A percentile compares a stretch with the other conserved stretches of the same genome.
These are phyloP conservation scores for Geoglossum glabrum DNA, from an alignment of 495 filamentous ascomycete species.

Conservation along the genomic window DNA sequence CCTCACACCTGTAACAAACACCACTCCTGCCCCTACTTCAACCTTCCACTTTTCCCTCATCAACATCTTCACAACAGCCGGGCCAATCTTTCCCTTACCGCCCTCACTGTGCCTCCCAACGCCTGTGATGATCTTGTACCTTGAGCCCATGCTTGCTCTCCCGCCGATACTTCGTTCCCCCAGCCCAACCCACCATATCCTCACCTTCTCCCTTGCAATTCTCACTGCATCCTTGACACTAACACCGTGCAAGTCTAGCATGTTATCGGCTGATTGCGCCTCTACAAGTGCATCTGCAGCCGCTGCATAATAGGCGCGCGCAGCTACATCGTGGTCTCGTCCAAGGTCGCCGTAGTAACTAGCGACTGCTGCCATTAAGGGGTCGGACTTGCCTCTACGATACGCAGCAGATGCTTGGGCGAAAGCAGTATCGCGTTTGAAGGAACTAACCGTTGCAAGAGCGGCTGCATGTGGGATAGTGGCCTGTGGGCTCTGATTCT, in stretches of 20 bases:
- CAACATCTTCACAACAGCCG: slow-evolving; percentile 61
- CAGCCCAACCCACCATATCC: slow-evolving; percentile 60
- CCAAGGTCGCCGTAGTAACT: slow-evolving; percentile 42
- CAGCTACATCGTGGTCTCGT: slow-evolving; percentile 28
- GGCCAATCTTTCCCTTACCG: slow-evolving; percentile 52
- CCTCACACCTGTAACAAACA: slow-evolving; percentile 37
- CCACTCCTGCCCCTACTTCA: slow-evolving; percentile 41
- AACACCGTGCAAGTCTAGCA: slow-evolving; percentile 70
- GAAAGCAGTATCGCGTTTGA: slow-evolving; percentile 23
- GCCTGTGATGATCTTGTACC: slow-evolving; percentile 62
- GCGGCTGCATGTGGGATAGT: not conserved
- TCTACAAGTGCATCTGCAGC: slow-evolving; percentile 42
- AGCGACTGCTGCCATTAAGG: slow-evolving; percentile 42
- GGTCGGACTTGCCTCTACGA: slow-evolving; percentile 42
- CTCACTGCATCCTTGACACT: slow-evolving; percentile 57
- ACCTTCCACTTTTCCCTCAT: slow-evolving; percentile 67
- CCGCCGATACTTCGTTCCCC: slow-evolving; percentile 34
- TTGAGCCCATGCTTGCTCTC: slow-evolving; percentile 21
- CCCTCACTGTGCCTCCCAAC: slow-evolving; percentile 58
- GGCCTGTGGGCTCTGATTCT: not conserved
- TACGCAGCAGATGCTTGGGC: slow-evolving; percentile 39
- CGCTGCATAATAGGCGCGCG: slow-evolving; percentile 17
- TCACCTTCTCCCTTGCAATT: slow-evolving; percentile 46
- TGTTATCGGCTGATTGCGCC: slow-evolving; percentile 30
- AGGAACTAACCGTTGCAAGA: not conserved